These are phyloP conservation scores for Leishmania tarentolae DNA, from an alignment of 208 protist species.

Conservation along the genomic window DNA sequence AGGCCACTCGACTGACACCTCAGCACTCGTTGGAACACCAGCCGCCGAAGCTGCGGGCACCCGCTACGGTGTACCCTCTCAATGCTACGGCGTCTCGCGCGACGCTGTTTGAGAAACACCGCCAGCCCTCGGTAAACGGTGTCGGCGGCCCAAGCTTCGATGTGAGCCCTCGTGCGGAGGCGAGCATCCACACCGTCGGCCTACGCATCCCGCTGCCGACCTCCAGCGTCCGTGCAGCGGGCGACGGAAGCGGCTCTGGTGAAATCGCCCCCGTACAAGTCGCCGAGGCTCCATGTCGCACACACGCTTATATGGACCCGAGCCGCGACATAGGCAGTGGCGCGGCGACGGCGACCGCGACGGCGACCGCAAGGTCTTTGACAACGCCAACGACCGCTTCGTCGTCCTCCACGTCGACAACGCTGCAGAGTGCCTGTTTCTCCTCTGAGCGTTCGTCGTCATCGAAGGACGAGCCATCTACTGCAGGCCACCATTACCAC, in stretches of 20 bases:
- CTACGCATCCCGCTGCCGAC: background rate
- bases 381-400: background rate
- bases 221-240: background rate
- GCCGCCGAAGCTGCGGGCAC: background rate
- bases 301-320: background rate
- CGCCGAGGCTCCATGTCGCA: background rate
- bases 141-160: background rate
- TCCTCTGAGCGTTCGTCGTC: conserved; percentile 8
- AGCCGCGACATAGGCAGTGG: background rate
- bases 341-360: background rate
- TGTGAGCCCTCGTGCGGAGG: background rate
- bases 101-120: conserved; percentile 9
- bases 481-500: background rate
- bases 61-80: background rate
- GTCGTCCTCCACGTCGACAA: background rate
- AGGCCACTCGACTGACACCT: background rate
- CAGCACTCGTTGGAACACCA: background rate
- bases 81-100: background rate
- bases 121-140: conserved; percentile 1
- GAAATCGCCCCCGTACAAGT: background rate
- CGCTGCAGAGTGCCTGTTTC: background rate
- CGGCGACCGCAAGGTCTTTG: background rate
- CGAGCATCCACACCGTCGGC: background rate
- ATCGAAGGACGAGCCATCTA: background rate
- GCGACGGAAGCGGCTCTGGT: background rate